phyloP scores from a whole-genome alignment of 352 stramenopile species.

The Blastocystis sp. region DNA sequence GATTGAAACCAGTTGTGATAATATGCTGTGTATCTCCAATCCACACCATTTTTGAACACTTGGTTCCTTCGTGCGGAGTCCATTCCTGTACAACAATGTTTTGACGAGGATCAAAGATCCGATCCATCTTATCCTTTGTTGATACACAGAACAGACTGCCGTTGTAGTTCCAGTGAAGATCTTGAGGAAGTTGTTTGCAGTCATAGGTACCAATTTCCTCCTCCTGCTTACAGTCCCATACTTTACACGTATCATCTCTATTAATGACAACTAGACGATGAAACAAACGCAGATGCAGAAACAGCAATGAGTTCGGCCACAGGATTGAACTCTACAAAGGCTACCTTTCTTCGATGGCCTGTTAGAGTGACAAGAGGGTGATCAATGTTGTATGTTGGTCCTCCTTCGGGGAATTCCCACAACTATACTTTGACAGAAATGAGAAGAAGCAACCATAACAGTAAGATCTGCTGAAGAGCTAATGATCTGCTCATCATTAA shows the following conservation, averaged over 20 bases:
- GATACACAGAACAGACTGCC: conserved; percentile 85
- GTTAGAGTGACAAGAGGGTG: conserved; percentile 87
- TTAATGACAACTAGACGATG: not conserved
- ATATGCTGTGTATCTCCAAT: conserved; percentile 90
- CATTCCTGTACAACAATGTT: conserved; percentile 64
- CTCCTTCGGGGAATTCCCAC: conserved; percentile 87
- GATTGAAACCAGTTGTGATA: conserved; percentile 90
- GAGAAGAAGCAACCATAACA: conserved; percentile 7
- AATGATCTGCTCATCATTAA: conserved; percentile 77
- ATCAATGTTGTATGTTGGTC: conserved; percentile 82
- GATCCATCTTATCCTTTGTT: conserved; percentile 96
- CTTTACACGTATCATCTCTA: conserved; percentile 76
- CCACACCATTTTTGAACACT: conserved; percentile 93
- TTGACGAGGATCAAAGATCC: conserved; percentile 87
- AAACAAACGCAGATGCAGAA: conserved; percentile 80
- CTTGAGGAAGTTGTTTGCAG: conserved; percentile 79
- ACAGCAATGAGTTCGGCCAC: conserved; percentile 91
- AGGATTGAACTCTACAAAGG: conserved; percentile 91
- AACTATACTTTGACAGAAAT: conserved; percentile 74
- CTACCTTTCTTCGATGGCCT: conserved; percentile 87
- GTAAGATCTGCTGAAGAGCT: conserved; percentile 54
- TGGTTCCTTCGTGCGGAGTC: conserved; percentile 88
- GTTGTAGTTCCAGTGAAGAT: conserved; percentile 93
- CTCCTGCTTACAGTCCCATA: conserved; percentile 96
- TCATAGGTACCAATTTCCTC: conserved; percentile 73